Evolutionary conservation across 176 grass and related monocot genomes (phyloP), one percentile per base, ranked within the genome.

Genomic region (Triticum dicoccoides): DNA sequence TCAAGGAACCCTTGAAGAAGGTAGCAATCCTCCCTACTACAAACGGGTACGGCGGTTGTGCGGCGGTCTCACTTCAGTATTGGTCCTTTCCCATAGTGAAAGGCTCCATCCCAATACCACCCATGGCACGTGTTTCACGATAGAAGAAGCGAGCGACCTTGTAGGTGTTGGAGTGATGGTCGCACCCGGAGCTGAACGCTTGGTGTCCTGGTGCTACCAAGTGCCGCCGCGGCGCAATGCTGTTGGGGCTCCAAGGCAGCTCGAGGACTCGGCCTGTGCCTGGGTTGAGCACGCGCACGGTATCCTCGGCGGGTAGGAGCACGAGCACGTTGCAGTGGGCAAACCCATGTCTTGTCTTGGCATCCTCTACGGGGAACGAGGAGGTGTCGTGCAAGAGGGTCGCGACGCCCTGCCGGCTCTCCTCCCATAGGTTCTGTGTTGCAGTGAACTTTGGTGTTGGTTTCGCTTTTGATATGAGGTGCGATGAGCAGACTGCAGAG

Each of bases 191-290:
- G 25, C 62, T 11, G 4, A 65, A 29, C 0, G 62, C 24, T 4
- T 65, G 11, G 4, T 29, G 23, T 8, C 24, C 62, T 27, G 5
- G 9, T 21, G 4, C n/a, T 2, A 6, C n/a, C 1, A 5, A 65
- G 24, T 0, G 23, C 23, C 11, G 5, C 0, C 5, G 24, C 0
- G 24, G 0, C 1, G 11, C 5, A 13, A 5, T 0, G 11, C 25
- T 6, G 63, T 30, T 65, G 25, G 11, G 62, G 62, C 62, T 65
- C 24, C 11, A 4, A 13, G 62, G 62, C 0, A 65, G 25, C 62
- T 11, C 2, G 11, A 29, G 11, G 9, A 25, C 2, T 25, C 4
- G 11, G 11, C 62, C 0, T 23, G 62, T 65, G 62, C 11, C 25
- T 4, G 62, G 24, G 25, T 65, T 65, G 62, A 65, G 8, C 62